phyloP scores from a whole-genome alignment of 371 early-diverging fungal genomes.

The Mortierella sp. region DNA sequence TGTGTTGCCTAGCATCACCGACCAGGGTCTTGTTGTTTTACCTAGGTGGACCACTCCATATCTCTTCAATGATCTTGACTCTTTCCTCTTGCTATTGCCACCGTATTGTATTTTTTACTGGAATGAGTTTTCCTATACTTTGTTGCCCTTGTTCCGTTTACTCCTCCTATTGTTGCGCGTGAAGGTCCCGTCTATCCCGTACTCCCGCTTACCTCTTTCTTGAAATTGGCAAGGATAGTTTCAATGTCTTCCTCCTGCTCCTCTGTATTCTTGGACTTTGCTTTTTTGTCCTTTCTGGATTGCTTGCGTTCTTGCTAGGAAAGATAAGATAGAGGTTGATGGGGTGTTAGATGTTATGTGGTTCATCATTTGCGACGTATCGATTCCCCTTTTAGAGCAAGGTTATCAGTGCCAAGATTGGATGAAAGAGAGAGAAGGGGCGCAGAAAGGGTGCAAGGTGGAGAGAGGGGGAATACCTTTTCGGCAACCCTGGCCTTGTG shows the following conservation, averaged over 20 bases:
- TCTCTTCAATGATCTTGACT: conserved; percentile 61
- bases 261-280: conserved; percentile 55
- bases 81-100: conserved; percentile 56
- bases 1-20: not conserved
- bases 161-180: too few species aligned
- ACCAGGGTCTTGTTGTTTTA: not conserved
- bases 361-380: not conserved
- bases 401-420: too few species aligned
- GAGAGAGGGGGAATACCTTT: conserved; percentile 21
- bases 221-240: conserved; percentile 63
- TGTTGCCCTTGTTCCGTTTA: too few species aligned
- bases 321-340: not conserved
- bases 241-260: conserved; percentile 75
- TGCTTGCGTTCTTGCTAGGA: conserved; percentile 57
- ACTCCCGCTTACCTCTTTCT: conserved; percentile 60
- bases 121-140: conserved; percentile 10
- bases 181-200: too few species aligned
- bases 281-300: conserved; percentile 58
- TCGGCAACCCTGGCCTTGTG: conserved; percentile 53
- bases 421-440: too few species aligned
- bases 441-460: not conserved
- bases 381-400: too few species aligned
- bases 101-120: not conserved
- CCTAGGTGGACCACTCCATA: conserved; percentile 59
- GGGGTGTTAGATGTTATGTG: not conserved